Conservation (phyloP, 768 basidiomycete genomes). For the Serendipita sp. region DNA sequence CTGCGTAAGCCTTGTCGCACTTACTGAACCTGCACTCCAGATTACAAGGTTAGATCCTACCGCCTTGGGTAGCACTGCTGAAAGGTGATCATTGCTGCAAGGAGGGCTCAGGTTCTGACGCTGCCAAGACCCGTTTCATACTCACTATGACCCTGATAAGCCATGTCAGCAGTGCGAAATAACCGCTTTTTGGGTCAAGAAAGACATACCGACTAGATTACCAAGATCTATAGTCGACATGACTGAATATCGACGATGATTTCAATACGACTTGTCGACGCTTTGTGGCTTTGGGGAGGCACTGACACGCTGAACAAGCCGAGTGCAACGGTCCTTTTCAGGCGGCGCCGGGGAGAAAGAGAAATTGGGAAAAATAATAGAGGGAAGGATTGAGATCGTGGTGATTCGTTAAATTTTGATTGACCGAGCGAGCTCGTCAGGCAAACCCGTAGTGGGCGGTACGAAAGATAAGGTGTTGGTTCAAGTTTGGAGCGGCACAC, state of each 20-base stretch:
- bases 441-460: no score
- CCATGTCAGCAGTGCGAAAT: background rate
- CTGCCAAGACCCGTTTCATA: background rate
- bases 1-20: conserved; percentile 13
- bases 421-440: no score
- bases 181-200: background rate
- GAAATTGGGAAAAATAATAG: no score
- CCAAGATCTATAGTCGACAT: background rate
- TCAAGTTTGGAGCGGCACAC: no score
- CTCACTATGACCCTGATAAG: background rate
- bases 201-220: conserved; percentile 2
- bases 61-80: conserved; percentile 34
- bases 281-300: no score
- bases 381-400: no score
- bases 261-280: no score
- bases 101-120: background rate
- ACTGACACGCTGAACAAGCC: no score
- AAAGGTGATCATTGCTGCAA: background rate
- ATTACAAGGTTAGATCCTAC: conserved; percentile 63
- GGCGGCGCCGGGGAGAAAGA: no score
- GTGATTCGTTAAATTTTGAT: no score
- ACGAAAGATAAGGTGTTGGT: no score
- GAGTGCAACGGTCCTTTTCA: no score
- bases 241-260: background rate
- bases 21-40: conserved; percentile 58